Evolutionary conservation across 768 basidiomycete genomes (phyloP).

Genomic region (Pleurotus tuoliensis): DNA sequence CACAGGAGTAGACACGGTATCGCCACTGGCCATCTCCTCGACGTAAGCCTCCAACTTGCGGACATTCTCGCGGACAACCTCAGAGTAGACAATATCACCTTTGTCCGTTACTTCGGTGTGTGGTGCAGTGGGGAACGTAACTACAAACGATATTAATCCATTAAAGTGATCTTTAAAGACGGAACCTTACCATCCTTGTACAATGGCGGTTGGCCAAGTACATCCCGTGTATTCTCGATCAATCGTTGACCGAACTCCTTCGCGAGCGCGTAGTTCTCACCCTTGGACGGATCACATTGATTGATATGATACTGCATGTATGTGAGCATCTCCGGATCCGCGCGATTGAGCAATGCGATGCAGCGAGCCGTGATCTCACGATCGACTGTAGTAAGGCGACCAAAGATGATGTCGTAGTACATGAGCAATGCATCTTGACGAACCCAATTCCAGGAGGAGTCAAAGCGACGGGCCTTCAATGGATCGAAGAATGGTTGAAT

Average conservation of each 20-base stretch:
- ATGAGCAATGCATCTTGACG: slow-evolving; percentile 94
- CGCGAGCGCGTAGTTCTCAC: slow-evolving; percentile 91
- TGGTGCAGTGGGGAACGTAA: slow-evolving; percentile 98
- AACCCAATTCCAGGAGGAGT: slow-evolving; percentile 99
- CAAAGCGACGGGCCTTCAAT: slow-evolving; percentile 95
- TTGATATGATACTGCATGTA: slow-evolving; percentile 98
- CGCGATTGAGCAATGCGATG: slow-evolving; percentile 96
- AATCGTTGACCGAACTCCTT: slow-evolving; percentile 97
- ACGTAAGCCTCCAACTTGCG: slow-evolving; percentile 98
- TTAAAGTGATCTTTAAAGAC: neutral
- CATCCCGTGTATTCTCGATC: slow-evolving; percentile 89
- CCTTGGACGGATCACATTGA: slow-evolving; percentile 71
- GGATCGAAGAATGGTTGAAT: slow-evolving; percentile 94
- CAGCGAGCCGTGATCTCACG: slow-evolving; percentile 96
- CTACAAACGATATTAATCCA: slow-evolving; percentile 31
- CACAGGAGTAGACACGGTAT: slow-evolving; percentile 74
- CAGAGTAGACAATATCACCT: slow-evolving; percentile 93
- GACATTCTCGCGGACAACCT: slow-evolving; percentile 93
- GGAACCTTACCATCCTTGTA: slow-evolving; percentile 87
- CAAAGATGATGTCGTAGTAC: slow-evolving; percentile 99
- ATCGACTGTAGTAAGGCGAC: slow-evolving; percentile 89
- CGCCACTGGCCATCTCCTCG: slow-evolving; percentile 96
- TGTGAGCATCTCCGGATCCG: slow-evolving; percentile 83
- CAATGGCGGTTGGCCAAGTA: slow-evolving; percentile 76
- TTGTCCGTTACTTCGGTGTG: slow-evolving; percentile 89